Evolutionary conservation across 2,329 filamentous ascomycete species (phyloP), one percentile per base, ranked within the genome.

Genomic region (Alternaria triticina): DNA sequence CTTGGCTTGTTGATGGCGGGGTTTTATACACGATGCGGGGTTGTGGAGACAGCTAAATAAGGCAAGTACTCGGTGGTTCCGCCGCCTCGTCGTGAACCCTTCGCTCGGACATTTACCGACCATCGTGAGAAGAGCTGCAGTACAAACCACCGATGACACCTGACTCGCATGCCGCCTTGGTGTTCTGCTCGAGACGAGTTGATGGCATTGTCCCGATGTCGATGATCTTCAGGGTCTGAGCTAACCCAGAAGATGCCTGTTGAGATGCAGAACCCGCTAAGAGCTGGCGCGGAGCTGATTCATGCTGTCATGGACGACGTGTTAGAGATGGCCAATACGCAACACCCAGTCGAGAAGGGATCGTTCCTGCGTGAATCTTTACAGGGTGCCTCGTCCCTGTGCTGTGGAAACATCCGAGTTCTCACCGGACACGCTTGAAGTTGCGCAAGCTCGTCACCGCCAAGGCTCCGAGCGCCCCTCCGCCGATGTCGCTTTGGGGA

Each of bases 11-110:
- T 55, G 52, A 69, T 70, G 66, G 72, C 62, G 70, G 72, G 71
- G 70, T 67, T 54, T 62, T 62, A 64, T 52, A 61, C 25, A 56
- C 25, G 51, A 65, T 66, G 66, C 64, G 66, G 64, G 70, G 68
- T 64, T 55, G 63, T 68, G 64, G 69, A 62, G 50, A 51, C 57
- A 63, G 63, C 66, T 60, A 55, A 61, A 64, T 62, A 61, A 64
- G 46, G 61, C 62, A 66, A 61, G 65, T 50, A 56, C 55, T 68
- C 71, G 66, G 59, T 61, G 59, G 60, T 66, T 68, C 44, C 50
- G 61, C 70, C 65, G 68, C 56, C 52, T 46, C 49, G 23, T 61
- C 25, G 47, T 54, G 17, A 45, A 23, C 7, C 17, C 44, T 61
- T 50, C 20, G 15, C 36, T 54, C 55, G 57, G 58, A 56, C 28